Percentiles rank a stretch among this genome's conserved stretches.
phyloP scores from a whole-genome alignment of 129 eudicot species.

The Erigeron canadensis region DNA sequence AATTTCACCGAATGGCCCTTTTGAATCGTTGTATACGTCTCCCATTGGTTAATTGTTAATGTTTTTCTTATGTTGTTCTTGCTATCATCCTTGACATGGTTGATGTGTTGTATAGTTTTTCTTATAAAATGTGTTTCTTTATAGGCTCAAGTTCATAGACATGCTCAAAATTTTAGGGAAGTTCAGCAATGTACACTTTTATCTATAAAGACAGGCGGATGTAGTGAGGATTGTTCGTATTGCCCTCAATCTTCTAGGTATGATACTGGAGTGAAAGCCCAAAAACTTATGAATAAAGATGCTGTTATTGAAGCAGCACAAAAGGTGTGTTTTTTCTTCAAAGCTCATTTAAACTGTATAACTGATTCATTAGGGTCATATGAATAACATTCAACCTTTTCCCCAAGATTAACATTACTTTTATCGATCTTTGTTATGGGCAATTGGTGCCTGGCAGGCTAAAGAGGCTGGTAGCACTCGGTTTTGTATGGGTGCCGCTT shows the following conservation, averaged over 20 bases:
- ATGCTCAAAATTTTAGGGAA: slow-evolving; percentile 97
- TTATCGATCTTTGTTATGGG: background rate
- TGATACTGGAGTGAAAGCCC: slow-evolving; percentile 77
- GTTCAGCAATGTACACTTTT: slow-evolving; percentile 98
- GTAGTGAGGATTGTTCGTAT: slow-evolving; percentile 95
- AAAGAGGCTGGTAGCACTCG: slow-evolving; percentile 99
- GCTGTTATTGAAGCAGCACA: slow-evolving; percentile 88
- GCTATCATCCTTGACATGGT: slow-evolving; percentile 3
- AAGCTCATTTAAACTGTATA: background rate
- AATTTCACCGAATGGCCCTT: too few species aligned
- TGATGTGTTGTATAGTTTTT: background rate
- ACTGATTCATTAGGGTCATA: background rate
- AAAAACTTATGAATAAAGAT: slow-evolving; percentile 81
- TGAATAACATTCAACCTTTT: background rate
- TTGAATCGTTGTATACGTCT: background rate
- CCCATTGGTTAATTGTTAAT: background rate
- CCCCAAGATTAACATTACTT: background rate
- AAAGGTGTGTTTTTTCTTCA: slow-evolving; percentile 45
- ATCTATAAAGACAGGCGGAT: slow-evolving; percentile 94
- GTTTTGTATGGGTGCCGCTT: slow-evolving; percentile 99
- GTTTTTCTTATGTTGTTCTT: background rate
- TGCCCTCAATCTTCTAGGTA: slow-evolving; percentile 97
- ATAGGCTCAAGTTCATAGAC: slow-evolving; percentile 98
- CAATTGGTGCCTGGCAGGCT: slow-evolving; percentile 53
- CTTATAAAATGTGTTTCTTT: slow-evolving; percentile 18